Percentiles rank a stretch among this genome's conserved stretches.
Conservation (phyloP, 1,284 basidiomycete species). For the Anthracocystis setariae region DNA sequence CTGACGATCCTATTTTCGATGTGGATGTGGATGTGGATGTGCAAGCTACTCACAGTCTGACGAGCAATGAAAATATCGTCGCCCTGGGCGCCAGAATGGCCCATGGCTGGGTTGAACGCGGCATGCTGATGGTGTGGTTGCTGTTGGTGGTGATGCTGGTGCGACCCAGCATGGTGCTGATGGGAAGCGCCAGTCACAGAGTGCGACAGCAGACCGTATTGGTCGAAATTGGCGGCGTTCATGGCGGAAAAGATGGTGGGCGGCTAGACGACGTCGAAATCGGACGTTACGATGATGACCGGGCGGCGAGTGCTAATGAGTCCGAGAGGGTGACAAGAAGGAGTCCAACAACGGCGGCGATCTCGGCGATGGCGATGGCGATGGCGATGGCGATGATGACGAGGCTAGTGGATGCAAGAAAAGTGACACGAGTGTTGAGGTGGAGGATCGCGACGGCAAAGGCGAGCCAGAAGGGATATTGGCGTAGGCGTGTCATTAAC, state of each 20-base stretch:
- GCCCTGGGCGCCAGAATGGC: slow-evolving; percentile 35
- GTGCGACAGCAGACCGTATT: slow-evolving; percentile 51
- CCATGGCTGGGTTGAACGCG: slow-evolving; percentile 42
- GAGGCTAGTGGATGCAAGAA: background rate
- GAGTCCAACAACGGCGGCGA: background rate
- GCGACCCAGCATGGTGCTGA: slow-evolving; percentile 44
- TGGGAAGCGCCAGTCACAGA: slow-evolving; percentile 42
- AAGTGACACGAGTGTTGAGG: slow-evolving; percentile 2
- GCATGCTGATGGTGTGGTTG: slow-evolving; percentile 44
- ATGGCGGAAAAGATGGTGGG: slow-evolving; percentile 49
- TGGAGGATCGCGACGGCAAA: slow-evolving; percentile 16
- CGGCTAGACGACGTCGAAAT: slow-evolving; percentile 36
- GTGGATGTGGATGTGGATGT: background rate
- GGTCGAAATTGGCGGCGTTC: slow-evolving; percentile 51
- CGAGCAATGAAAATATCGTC: slow-evolving; percentile 52
- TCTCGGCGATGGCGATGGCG: background rate
- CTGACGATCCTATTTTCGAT: background rate
- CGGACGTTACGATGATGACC: slow-evolving; percentile 41
- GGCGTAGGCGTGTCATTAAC: slow-evolving; percentile 9
- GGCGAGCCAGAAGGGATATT: slow-evolving; percentile 7
- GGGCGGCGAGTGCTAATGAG: background rate
- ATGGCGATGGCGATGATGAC: background rate
- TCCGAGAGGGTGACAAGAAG: background rate
- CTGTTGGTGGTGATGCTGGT: slow-evolving; percentile 48
- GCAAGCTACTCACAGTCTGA: slow-evolving; percentile 36